Evolutionary conservation across 1,284 basidiomycete genomes (phyloP).

Genomic region (Cystobasidiaceae sp.): DNA sequence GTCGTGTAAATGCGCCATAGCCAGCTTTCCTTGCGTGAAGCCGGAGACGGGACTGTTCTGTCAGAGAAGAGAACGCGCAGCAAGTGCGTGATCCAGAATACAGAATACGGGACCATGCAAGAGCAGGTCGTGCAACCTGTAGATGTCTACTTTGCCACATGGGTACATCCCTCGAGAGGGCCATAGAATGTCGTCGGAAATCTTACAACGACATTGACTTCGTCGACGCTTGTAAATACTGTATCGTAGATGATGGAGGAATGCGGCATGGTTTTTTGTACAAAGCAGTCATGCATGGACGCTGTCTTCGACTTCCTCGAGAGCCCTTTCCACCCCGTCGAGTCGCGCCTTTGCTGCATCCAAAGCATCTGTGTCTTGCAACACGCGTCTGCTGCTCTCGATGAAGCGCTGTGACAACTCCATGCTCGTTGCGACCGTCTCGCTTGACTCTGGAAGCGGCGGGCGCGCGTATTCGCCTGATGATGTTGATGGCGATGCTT

Average conservation of each 20-base stretch:
- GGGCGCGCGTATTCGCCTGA: neutral
- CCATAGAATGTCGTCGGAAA: no score
- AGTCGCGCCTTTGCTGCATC: slow-evolving; percentile 10
- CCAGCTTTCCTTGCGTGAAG: neutral
- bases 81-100: no score
- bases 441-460: slow-evolving; percentile 9
- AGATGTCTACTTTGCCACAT: no score
- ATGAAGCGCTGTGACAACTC: slow-evolving; percentile 28
- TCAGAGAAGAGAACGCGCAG: neutral
- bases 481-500: neutral
- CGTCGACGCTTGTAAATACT: no score
- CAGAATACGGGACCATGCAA: no score
- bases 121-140: no score
- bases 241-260: neutral
- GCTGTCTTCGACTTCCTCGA: slow-evolving; percentile 17
- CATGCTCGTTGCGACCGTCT: slow-evolving; percentile 18
- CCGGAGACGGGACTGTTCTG: neutral
- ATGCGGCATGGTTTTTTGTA: neutral
- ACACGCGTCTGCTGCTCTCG: slow-evolving; percentile 8
- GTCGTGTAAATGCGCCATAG: slow-evolving; percentile 38
- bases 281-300: neutral
- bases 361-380: slow-evolving; percentile 18
- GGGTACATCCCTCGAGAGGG: no score
- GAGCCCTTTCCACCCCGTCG: slow-evolving; percentile 1
- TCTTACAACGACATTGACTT: no score